These are phyloP conservation scores for Diplocarpon mali DNA, from an alignment of 2,329 filamentous ascomycete species.

Conservation along the genomic window DNA sequence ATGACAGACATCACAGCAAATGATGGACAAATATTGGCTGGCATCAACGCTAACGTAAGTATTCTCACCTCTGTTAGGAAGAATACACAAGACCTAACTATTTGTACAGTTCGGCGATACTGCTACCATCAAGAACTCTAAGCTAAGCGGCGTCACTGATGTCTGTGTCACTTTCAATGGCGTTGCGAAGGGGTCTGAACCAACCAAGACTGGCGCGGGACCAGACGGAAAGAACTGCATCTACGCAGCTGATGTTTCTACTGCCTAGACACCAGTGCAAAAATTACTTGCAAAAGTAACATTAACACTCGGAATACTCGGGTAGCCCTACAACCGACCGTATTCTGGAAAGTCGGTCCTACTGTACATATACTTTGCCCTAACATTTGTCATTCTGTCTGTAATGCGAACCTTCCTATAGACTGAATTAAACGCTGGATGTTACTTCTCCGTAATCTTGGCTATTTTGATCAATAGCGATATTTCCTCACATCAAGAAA, in stretches of 20 bases:
- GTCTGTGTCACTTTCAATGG: slow-evolving; percentile 27
- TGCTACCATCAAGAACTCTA: slow-evolving; percentile 32
- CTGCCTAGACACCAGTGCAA: too few species aligned
- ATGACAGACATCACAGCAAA: slow-evolving; percentile 34
- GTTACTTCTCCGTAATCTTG: too few species aligned
- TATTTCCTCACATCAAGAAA: too few species aligned
- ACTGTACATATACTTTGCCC: too few species aligned
- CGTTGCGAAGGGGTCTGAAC: slow-evolving; percentile 28
- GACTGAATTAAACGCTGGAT: too few species aligned
- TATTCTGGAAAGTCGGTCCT: too few species aligned
- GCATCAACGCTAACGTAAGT: slow-evolving; percentile 28
- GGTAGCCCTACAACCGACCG: too few species aligned
- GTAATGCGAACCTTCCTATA: too few species aligned
- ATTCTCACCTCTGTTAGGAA: not conserved
- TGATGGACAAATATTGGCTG: slow-evolving; percentile 26
- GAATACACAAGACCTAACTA: slow-evolving; percentile 13
- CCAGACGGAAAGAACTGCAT: slow-evolving; percentile 29
- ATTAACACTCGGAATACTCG: too few species aligned
- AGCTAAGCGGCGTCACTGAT: slow-evolving; percentile 17
- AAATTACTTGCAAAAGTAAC: too few species aligned
- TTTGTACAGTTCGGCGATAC: not conserved
- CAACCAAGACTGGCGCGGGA: slow-evolving; percentile 29
- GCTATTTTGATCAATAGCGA: too few species aligned
- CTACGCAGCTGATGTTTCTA: not conserved
- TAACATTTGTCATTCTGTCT: too few species aligned